Evolutionary conservation across 169 alveolate species (phyloP).

Genomic region (Plasmodium adleri): DNA sequence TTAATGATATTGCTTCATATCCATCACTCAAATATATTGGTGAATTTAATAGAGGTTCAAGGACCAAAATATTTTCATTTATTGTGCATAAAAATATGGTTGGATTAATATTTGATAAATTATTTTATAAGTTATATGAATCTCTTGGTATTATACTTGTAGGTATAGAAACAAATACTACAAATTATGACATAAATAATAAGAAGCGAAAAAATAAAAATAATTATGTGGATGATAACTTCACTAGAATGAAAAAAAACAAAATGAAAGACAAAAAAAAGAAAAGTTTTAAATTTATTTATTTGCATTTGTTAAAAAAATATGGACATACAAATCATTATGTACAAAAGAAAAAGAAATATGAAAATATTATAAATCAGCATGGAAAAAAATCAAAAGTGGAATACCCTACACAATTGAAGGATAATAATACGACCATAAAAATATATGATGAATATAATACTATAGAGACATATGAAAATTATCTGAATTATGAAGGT

Average conservation of each 20-base stretch:
- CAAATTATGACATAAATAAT: neutral
- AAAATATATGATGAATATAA: too few relatives aligned
- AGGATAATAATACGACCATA: too few relatives aligned
- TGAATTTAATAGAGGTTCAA: constrained; percentile 64
- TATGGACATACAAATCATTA: constrained; percentile 18
- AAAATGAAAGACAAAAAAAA: neutral
- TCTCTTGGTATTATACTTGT: constrained; percentile 69
- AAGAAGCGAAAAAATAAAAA: neutral
- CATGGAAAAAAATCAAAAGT: too few relatives aligned
- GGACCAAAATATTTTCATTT: constrained; percentile 63
- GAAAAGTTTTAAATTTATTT: constrained; percentile 21
- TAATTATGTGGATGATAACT: neutral
- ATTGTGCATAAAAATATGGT: constrained; percentile 60
- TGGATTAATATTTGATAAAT: constrained; percentile 69
- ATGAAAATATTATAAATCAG: neutral
- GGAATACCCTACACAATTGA: too few relatives aligned
- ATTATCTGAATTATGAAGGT: too few relatives aligned
- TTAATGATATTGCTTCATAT: constrained; percentile 12
- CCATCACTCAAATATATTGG: constrained; percentile 20
- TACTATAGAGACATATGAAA: too few relatives aligned
- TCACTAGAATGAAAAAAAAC: constrained; percentile 15
- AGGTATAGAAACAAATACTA: constrained; percentile 49
- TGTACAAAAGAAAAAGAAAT: neutral
- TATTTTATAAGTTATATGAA: constrained; percentile 45
- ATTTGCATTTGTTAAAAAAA: constrained; percentile 38